Conservation (phyloP, 1,284 basidiomycete species). For the Cutaneotrichosporon sp. region DNA sequence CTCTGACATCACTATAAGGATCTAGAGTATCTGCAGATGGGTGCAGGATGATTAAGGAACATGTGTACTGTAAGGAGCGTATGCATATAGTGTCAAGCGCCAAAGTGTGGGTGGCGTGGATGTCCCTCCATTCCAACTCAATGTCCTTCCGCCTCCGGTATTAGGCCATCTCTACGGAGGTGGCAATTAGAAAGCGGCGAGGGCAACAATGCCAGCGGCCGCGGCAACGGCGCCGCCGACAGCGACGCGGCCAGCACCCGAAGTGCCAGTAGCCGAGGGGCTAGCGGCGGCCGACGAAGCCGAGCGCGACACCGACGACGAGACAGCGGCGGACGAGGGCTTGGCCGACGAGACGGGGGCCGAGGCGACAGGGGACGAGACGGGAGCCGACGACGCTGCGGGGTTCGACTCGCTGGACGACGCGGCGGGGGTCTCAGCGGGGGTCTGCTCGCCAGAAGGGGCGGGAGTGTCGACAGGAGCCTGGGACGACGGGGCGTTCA, state of each 20-base stretch:
- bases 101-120: neutral
- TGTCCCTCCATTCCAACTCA: neutral
- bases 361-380: slow-evolving; percentile 11
- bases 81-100: slow-evolving; percentile 4
- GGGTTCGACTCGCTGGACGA: slow-evolving; percentile 3
- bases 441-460: neutral
- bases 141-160: neutral
- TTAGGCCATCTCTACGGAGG: neutral
- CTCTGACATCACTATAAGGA: neutral
- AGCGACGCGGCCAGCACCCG: slow-evolving; percentile 19
- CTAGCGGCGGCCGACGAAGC: slow-evolving; percentile 4
- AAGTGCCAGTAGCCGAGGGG: slow-evolving; percentile 24
- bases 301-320: slow-evolving; percentile 5
- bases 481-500: slow-evolving; percentile 18
- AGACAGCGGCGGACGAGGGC: slow-evolving; percentile 13
- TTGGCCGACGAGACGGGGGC: slow-evolving; percentile 10
- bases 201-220: slow-evolving; percentile 13
- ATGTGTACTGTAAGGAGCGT: neutral
- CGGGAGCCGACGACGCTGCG: slow-evolving; percentile 28
- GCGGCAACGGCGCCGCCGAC: slow-evolving; percentile 8
- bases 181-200: slow-evolving; percentile 16
- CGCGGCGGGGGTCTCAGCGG: slow-evolving; percentile 5
- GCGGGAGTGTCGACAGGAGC: neutral
- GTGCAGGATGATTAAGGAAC: neutral
- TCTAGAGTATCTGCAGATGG: neutral